phyloP scores from a whole-genome alignment of 371 early-diverging fungal species.

The Modicella reniformis region DNA sequence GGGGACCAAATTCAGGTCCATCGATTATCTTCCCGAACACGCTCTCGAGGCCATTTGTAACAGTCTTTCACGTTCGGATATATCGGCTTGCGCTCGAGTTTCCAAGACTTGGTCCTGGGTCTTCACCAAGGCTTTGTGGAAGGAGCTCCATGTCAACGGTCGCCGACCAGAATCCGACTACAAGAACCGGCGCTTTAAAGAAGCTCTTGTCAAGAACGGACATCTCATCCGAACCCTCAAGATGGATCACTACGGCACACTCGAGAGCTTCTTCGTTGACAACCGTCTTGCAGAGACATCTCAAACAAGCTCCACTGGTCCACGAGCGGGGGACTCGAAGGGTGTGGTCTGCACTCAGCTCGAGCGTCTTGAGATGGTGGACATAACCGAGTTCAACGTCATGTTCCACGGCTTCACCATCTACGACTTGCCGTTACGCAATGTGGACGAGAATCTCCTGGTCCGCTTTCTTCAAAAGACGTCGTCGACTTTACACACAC shows the following conservation, averaged over 20 bases:
- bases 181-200: not conserved
- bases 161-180: not conserved
- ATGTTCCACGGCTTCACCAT: not conserved
- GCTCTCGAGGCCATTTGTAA: not conserved
- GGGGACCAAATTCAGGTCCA: not conserved
- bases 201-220: not conserved
- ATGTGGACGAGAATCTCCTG: not conserved
- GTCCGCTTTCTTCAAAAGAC: not conserved
- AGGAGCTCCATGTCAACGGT: not conserved
- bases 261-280: not conserved
- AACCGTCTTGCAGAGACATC: too few relatives aligned
- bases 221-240: not conserved
- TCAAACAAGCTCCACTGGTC: too few relatives aligned
- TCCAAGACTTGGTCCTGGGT: not conserved
- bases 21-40: not conserved
- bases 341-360: not conserved
- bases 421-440: not conserved
- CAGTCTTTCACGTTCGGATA: not conserved
- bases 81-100: not conserved
- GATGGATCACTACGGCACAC: not conserved
- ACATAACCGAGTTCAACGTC: not conserved
- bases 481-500: not conserved
- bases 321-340: too few relatives aligned
- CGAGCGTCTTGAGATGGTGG: not conserved
- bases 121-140: not conserved